Base-by-base conservation (phyloP, 148 eudicot genomes). In the Heliamphora exappendiculata region DNA sequence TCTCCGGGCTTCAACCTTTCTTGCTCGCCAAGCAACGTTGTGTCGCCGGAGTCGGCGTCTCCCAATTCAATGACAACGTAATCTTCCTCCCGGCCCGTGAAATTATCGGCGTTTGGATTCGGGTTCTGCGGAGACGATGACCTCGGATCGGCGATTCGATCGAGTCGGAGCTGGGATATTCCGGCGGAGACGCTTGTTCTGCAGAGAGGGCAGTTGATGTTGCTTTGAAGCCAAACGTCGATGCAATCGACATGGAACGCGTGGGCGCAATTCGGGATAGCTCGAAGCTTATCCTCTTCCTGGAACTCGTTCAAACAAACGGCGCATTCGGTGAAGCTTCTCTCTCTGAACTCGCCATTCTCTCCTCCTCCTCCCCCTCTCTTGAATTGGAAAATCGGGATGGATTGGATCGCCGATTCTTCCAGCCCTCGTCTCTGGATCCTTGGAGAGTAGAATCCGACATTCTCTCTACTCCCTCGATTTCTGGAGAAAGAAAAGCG, bases 211-310 rank as follows among this genome's bases (percentile, higher is more conserved):
- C 98, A 94, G 39, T 91, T 94, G 0, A 87, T 90, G 59, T 83
- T 94, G 58, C 67, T 87, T 68, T 94, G 98, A 8, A 94, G 80
- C 98, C 98, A 94, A 45, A 94, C 85, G 71, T 94, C 98, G 16
- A 94, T 92, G 49, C 98, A 94, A 75, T 94, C 98, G 7, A 94
- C 89, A 67, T 94, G 98, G 54, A 94, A 94, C 0, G 88, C 82
- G 26, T 94, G 98, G 9, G 81, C 82, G 44, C 98, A 94, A 26
- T 86, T 86, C 3, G 98, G 98, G 4, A 92, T 92, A 0, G 84
- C 86, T 74, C 97, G 60, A 0, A 94, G 85, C 59, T 85, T 92
- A 75, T 94, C 98, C 0, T 82, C 86, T 22, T 89, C 87, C 17
- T 85, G 85, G 39, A 94, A 94, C 22, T 92, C 98, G 28, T 79